A percentile compares a stretch with the other conserved stretches of the same genome.
phyloP scores from a whole-genome alignment of 768 basidiomycete species.

The Xerocomellus dryophilus region DNA sequence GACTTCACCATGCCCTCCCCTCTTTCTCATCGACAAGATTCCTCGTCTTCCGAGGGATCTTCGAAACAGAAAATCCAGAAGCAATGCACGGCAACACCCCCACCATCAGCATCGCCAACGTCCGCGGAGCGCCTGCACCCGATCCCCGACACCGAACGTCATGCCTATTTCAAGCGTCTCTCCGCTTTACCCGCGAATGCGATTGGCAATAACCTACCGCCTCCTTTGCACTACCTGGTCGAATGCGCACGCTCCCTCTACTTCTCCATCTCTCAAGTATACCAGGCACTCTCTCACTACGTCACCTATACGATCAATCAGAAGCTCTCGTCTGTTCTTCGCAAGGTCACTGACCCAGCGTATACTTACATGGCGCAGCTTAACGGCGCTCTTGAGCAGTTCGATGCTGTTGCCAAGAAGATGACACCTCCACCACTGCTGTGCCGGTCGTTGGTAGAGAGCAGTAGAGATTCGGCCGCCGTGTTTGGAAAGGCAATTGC shows the following conservation, averaged over 20 bases:
- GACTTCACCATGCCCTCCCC: conserved; percentile 40
- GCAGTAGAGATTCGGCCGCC: conserved; percentile 78
- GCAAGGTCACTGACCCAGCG: conserved; percentile 84
- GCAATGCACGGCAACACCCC: conserved; percentile 29
- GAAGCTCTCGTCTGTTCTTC: conserved; percentile 72
- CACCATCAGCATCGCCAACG: conserved; percentile 40
- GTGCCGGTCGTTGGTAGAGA: conserved; percentile 77
- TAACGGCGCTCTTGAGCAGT: conserved; percentile 86
- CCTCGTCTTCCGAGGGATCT: conserved; percentile 31
- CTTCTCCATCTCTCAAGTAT: conserved; percentile 88
- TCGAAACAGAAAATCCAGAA: conserved; percentile 24
- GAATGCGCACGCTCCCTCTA: conserved; percentile 91
- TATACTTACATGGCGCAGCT: conserved; percentile 76
- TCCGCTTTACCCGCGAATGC: conserved; percentile 67
- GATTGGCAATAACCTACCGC: conserved; percentile 65
- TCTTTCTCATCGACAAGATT: conserved; percentile 45
- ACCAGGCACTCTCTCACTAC: conserved; percentile 86
- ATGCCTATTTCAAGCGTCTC: conserved; percentile 92
- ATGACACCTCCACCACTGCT: conserved; percentile 64
- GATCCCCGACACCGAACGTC: conserved; percentile 69
- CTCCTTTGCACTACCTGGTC: conserved; percentile 63
- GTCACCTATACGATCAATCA: conserved; percentile 80
- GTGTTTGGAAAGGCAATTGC: conserved; percentile 87
- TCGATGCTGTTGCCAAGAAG: conserved; percentile 77
- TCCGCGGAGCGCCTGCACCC: conserved; percentile 35